A percentile compares a stretch with the other conserved stretches of the same genome.
Conservation (phyloP, 2,329 filamentous ascomycete species). For the Colletotrichum sp. region DNA sequence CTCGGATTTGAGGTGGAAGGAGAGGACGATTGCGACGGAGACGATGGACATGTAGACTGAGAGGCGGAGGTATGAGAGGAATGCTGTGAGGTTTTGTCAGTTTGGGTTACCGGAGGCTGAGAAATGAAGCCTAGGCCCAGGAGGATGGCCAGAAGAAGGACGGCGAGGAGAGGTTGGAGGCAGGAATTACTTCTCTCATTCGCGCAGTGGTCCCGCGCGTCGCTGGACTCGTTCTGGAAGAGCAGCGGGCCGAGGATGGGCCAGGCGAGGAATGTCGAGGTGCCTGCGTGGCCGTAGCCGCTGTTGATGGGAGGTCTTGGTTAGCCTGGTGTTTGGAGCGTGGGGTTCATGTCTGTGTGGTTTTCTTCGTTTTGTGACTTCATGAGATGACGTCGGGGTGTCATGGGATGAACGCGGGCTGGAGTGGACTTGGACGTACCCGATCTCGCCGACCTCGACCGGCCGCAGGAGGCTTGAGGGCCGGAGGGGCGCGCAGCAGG, state of each 20-base stretch:
- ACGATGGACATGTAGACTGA: conserved; percentile 92
- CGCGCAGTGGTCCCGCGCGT: conserved; percentile 79
- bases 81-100: conserved; percentile 50
- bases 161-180: too few species aligned
- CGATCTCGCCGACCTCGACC: conserved; percentile 47
- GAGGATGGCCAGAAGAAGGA: too few species aligned
- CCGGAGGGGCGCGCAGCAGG: conserved; percentile 45
- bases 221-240: conserved; percentile 76
- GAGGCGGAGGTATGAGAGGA: conserved; percentile 89
- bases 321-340: neutral
- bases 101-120: neutral
- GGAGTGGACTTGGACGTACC: conserved; percentile 30
- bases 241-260: conserved; percentile 72
- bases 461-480: conserved; percentile 40
- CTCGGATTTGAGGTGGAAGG: conserved; percentile 83
- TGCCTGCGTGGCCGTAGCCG: conserved; percentile 28
- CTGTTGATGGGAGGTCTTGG: neutral
- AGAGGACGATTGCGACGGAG: conserved; percentile 86
- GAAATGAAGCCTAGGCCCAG: too few species aligned
- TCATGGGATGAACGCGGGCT: neutral
- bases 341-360: neutral
- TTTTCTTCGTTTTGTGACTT: neutral
- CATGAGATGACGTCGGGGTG: neutral
- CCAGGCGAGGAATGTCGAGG: conserved; percentile 59
- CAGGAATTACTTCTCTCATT: conserved; percentile 69